These are phyloP conservation scores for Discostella pseudostelligera DNA, from an alignment of 108 stramenopile species.

Conservation along the genomic window DNA sequence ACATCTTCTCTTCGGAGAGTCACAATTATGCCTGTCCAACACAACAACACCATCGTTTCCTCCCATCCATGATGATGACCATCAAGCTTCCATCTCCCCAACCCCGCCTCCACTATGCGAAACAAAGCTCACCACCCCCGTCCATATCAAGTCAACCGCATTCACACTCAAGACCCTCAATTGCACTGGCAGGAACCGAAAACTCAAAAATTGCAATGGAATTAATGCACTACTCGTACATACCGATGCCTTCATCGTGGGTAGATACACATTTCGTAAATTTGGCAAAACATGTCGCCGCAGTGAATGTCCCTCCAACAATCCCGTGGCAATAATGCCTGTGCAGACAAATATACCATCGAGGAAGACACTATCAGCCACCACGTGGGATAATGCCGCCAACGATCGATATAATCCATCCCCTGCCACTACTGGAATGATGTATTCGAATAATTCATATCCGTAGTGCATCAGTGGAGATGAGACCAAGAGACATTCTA, in stretches of 20 bases:
- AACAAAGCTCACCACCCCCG: conserved; percentile 66
- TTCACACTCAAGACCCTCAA: conserved; percentile 74
- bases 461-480: conserved; percentile 74
- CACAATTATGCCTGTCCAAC: neutral
- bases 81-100: too few relatives aligned
- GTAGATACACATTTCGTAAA: conserved; percentile 46
- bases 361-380: conserved; percentile 54
- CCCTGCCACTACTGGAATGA: conserved; percentile 47
- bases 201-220: conserved; percentile 68
- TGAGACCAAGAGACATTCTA: conserved; percentile 61
- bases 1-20: neutral
- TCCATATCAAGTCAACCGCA: conserved; percentile 72
- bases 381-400: conserved; percentile 59
- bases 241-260: conserved; percentile 63
- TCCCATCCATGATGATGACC: too few relatives aligned
- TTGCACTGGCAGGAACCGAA: conserved; percentile 63
- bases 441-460: conserved; percentile 63
- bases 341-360: conserved; percentile 67
- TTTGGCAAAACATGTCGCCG: conserved; percentile 39
- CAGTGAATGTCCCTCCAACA: conserved; percentile 60
- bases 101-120: conserved; percentile 44
- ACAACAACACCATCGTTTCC: too few relatives aligned
- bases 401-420: conserved; percentile 21
- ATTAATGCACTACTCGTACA: conserved; percentile 44
- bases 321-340: conserved; percentile 51